Evolutionary conservation across 306 rosid species (phyloP).

Genomic region (Rosa rugosa): DNA sequence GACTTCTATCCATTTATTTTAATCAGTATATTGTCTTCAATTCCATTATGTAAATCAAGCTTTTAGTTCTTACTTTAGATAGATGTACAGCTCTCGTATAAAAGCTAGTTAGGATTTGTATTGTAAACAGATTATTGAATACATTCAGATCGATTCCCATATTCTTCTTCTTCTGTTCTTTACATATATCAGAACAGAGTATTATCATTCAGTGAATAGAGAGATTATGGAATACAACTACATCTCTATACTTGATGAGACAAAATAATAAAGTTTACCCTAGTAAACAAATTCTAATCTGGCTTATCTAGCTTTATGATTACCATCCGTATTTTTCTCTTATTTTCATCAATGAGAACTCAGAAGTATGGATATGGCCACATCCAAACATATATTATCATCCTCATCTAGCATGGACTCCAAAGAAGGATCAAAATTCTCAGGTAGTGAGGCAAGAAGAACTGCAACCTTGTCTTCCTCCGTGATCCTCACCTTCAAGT

Average conservation of each 20-base stretch:
- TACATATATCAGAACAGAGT: background rate
- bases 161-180: too few species aligned
- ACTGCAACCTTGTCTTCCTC: constrained; percentile 1
- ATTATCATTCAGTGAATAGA: background rate
- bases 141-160: too few species aligned
- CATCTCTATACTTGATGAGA: background rate
- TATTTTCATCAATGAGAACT: background rate
- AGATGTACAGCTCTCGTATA: too few species aligned
- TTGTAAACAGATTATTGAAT: too few species aligned
- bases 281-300: background rate
- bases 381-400: background rate
- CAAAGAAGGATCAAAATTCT: background rate
- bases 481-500: background rate
- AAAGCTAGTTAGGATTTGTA: too few species aligned
- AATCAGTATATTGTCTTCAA: background rate
- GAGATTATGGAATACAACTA: background rate
- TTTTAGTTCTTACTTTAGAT: too few species aligned
- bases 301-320: background rate
- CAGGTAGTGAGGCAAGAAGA: background rate
- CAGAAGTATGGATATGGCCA: background rate
- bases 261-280: background rate
- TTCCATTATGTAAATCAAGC: too few species aligned
- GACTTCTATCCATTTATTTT: background rate
- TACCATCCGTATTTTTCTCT: background rate
- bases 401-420: background rate